Evolutionary conservation across 2,329 filamentous ascomycete genomes (phyloP), one percentile per base, ranked within the genome.

Genomic region (Colletotrichum lini): DNA sequence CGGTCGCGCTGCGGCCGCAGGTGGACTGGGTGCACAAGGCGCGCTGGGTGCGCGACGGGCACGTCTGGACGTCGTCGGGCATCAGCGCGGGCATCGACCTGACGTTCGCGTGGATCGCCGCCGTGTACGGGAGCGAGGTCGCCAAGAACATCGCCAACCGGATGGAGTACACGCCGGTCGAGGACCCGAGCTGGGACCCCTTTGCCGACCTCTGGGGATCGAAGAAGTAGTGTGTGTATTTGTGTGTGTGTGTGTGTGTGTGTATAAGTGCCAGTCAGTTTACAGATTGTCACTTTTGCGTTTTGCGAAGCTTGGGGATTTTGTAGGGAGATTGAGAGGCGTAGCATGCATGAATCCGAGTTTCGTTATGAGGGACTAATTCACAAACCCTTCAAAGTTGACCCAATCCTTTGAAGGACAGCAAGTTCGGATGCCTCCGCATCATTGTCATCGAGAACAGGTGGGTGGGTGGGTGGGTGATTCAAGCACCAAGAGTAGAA

Each of bases 31-130:
- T 87, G 4, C 77, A 81, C 0, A 80, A 82, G 52, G 89, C 89
- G 21, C 80, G 89, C n/a, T 91, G 89, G 89, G 86, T 89, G 0
- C 79, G 80, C 0, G 87, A 90, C 76, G 88, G 86, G 0, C 87
- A 89, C 67, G 79, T 90, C 2, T 91, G 89, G 88, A 89, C 86
- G 2, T 86, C 85, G 1, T 87, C 86, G 0, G 89, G 89, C 0
- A 84, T 91, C 6, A 86, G 83, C 67, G 90, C 90, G 1, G 90
- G 90, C 0, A 91, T 91, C 56, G 90, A 92, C 81, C 81, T 88
- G 70, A 87, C 84, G 53, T 83, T 90, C 76, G 89, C 87, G 1
- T 92, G 87, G 79, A 82, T 92, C 21, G 83, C 77, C 45, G 79
- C 84, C 42, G 79, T 87, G 4, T 92, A 86, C 78, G 89, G 90